phyloP scores from a whole-genome alignment of 495 filamentous ascomycete species.

The Aspergillus carlsbadensis region DNA sequence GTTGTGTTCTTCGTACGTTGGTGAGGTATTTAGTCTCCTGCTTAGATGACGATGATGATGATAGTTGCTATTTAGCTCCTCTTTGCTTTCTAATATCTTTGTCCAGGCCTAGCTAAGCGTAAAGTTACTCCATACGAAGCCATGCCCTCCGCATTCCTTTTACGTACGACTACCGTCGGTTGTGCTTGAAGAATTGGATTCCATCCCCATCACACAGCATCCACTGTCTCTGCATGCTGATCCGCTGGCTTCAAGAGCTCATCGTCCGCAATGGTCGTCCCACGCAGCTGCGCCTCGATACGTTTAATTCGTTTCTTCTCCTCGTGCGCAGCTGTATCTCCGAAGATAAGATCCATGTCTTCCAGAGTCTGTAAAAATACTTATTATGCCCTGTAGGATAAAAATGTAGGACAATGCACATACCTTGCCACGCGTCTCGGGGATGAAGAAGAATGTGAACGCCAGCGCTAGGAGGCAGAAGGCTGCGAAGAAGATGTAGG shows the following conservation, averaged over 20 bases:
- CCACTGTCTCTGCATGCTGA: slow-evolving; percentile 6
- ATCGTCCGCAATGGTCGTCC: slow-evolving; percentile 23
- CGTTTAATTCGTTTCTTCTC: slow-evolving; percentile 71
- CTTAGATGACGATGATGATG: too few species aligned
- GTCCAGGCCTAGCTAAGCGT: too few species aligned
- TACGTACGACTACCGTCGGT: too few species aligned
- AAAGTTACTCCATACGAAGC: too few species aligned
- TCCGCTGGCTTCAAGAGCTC: slow-evolving; percentile 29
- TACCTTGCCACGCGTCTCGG: slow-evolving; percentile 58
- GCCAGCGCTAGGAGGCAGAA: slow-evolving; percentile 63
- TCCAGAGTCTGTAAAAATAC: slow-evolving; percentile 37
- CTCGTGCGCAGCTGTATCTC: slow-evolving; percentile 65
- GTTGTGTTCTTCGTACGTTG: too few species aligned
- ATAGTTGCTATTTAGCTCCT: too few species aligned
- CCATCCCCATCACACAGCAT: background rate
- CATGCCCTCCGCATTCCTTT: too few species aligned
- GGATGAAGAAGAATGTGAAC: slow-evolving; percentile 59
- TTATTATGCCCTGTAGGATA: background rate
- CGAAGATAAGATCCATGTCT: slow-evolving; percentile 74
- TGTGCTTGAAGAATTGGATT: background rate
- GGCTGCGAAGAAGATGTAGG: slow-evolving; percentile 76
- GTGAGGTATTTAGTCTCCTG: too few species aligned
- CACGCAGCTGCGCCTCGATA: slow-evolving; percentile 65
- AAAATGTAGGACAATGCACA: background rate
- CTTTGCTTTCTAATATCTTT: too few species aligned